Evolutionary conservation across 2,329 filamentous ascomycete species (phyloP).

Genomic region (Colletotrichum aenigma): DNA sequence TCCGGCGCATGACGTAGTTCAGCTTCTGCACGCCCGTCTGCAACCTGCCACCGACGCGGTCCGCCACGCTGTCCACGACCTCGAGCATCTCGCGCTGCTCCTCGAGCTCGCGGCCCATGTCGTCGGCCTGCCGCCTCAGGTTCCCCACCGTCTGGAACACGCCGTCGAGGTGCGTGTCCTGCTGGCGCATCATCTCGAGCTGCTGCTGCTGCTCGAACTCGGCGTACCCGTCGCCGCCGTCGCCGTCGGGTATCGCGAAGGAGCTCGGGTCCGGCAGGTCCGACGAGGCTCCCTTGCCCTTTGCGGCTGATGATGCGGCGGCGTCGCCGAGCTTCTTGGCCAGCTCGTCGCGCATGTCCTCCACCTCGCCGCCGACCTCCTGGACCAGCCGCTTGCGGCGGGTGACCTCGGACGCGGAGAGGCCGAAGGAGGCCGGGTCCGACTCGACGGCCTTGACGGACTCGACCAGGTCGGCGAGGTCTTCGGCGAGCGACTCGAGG

Average conservation of each 20-base stretch:
- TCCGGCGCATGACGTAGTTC: slow-evolving; percentile 81
- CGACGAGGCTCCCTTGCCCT: slow-evolving; percentile 35
- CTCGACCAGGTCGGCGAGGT: slow-evolving; percentile 86
- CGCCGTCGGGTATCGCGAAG: slow-evolving; percentile 63
- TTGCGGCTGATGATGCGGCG: slow-evolving; percentile 19
- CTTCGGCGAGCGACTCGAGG: slow-evolving; percentile 74
- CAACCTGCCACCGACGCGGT: slow-evolving; percentile 85
- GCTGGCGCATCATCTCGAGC: slow-evolving; percentile 88
- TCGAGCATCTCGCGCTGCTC: slow-evolving; percentile 92
- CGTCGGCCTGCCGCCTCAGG: slow-evolving; percentile 85
- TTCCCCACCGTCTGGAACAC: slow-evolving; percentile 95
- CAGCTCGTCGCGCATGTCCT: slow-evolving; percentile 87
- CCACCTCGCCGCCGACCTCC: slow-evolving; percentile 87
- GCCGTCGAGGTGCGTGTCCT: slow-evolving; percentile 90
- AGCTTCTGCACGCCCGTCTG: slow-evolving; percentile 88
- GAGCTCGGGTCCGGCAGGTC: slow-evolving; percentile 60
- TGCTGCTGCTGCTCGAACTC: slow-evolving; percentile 93
- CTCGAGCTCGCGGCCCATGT: slow-evolving; percentile 95
- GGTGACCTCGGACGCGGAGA: slow-evolving; percentile 81
- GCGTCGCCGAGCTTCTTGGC: slow-evolving; percentile 56
- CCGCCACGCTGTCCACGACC: slow-evolving; percentile 81
- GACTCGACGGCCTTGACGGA: slow-evolving; percentile 87
- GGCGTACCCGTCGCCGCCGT: slow-evolving; percentile 64
- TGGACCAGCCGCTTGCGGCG: slow-evolving; percentile 82
- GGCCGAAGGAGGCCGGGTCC: slow-evolving; percentile 84